Percentiles rank a stretch among this genome's conserved stretches.
Conservation (phyloP, 2,329 filamentous ascomycete species). For the Falciphora oryzae region DNA sequence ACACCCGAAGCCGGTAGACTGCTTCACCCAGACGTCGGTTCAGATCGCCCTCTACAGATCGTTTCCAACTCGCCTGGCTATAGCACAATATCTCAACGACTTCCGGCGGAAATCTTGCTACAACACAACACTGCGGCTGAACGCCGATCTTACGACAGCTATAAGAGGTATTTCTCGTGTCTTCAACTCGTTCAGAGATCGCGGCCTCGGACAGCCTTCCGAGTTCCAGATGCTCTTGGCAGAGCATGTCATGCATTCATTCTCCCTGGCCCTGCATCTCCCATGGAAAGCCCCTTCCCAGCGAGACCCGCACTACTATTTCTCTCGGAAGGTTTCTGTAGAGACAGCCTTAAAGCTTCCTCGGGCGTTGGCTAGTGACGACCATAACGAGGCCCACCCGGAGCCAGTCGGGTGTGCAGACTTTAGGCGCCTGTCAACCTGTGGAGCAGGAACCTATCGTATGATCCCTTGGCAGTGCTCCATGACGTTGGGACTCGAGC, state of each 20-base stretch:
- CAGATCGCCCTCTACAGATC: constrained; percentile 40
- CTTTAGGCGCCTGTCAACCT: constrained; percentile 33
- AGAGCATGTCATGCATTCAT: constrained; percentile 39
- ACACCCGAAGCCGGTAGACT: constrained; percentile 24
- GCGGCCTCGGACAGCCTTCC: constrained; percentile 16
- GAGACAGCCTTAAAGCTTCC: constrained; percentile 31
- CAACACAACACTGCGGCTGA: constrained; percentile 40
- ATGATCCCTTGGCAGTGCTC: constrained; percentile 33
- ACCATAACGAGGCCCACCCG: constrained; percentile 10
- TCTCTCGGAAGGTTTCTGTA: constrained; percentile 44
- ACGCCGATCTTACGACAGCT: constrained; percentile 36
- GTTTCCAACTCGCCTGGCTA: constrained; percentile 35
- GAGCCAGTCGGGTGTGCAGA: constrained; percentile 23
- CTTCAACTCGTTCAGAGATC: constrained; percentile 22
- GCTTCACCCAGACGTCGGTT: constrained; percentile 42
- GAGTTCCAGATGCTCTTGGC: constrained; percentile 36
- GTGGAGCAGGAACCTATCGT: constrained; percentile 36
- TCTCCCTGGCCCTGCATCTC: constrained; percentile 49
- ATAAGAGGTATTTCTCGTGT: constrained; percentile 29
- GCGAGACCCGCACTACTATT: constrained; percentile 43
- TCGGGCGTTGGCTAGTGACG: constrained; percentile 18
- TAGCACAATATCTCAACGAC: constrained; percentile 41
- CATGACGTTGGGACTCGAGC: constrained; percentile 39
- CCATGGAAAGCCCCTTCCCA: constrained; percentile 39
- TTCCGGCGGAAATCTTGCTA: constrained; percentile 37